Base-by-base conservation (phyloP, 306 rosid genomes). In the Corylus americana region DNA sequence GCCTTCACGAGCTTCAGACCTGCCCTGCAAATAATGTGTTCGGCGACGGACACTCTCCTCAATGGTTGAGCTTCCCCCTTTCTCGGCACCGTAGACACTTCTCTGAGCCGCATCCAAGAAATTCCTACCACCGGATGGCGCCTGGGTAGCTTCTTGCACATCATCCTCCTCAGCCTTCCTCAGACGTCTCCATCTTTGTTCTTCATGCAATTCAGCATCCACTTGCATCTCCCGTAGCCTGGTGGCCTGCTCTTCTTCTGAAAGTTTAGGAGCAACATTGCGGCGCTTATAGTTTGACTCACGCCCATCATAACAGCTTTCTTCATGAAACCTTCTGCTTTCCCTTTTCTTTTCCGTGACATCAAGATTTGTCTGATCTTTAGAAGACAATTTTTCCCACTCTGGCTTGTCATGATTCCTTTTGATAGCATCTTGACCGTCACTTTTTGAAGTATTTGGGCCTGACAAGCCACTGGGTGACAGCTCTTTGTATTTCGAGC, bases 1-100 rank as follows among this genome's bases (percentile, higher is more conserved):
- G 78, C 87, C 87, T 59, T 91, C 93, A 35, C 81, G 84, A 11
- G 74, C 82, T 31, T 76, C 90, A 58, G 94, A 89, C 80, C 88
- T 84, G 48, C 92, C 92, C 83, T 92, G 97, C 11, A 88, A 90
- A 85, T 92, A 94, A 80, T 94, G 89, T n/a, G 97, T 86, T 75
- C 98, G 88, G 14, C 99, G 91, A 54, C 98, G 97, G 58, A 95
- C 96, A 84, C 98, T 93, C 88, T 95, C 99, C 27, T 92, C 97
- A 77, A 95, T 95, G 27, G 98, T 89, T 71, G 91, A 51, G 83
- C 98, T 93, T 50, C 98, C 98, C 48, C 97, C 98, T 61, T 85
- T 91, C 31, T 81, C 97, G 14, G 97, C 93, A 78, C 98, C 96
- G 71, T 90, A 92, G 14, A 92, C 86, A 63, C 94, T 89, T 85